phyloP scores from a whole-genome alignment of 2,329 filamentous ascomycete species.

The Xylogone sp. region DNA sequence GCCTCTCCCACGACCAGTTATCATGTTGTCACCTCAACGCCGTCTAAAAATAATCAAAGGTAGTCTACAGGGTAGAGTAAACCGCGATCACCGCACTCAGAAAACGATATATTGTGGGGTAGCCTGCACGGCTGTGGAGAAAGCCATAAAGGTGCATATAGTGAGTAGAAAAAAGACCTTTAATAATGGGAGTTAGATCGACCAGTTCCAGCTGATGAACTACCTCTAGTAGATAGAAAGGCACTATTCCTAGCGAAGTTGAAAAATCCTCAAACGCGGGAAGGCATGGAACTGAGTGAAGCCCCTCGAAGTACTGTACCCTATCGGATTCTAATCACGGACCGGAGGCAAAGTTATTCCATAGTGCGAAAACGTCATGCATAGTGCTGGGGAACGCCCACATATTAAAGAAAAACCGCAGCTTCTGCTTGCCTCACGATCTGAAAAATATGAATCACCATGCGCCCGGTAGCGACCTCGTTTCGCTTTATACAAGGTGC shows the following conservation, averaged over 20 bases:
- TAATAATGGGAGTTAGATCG: background rate
- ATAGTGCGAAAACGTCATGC: too few relatives aligned
- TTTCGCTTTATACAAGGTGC: background rate
- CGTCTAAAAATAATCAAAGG: too few relatives aligned
- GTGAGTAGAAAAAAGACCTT: background rate
- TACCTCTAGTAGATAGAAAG: background rate
- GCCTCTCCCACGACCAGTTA: constrained; percentile 46
- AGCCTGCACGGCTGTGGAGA: background rate
- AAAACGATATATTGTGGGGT: background rate
- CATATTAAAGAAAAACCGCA: too few relatives aligned
- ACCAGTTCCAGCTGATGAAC: background rate
- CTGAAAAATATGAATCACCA: background rate
- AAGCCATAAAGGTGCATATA: background rate
- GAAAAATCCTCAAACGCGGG: background rate
- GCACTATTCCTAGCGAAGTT: too few relatives aligned
- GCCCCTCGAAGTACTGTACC: background rate
- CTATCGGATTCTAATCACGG: background rate
- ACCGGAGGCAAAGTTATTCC: background rate
- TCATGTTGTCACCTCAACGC: constrained; percentile 32
- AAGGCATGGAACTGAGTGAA: background rate
- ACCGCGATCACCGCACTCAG: background rate
- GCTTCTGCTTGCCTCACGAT: too few relatives aligned
- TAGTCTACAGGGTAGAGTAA: background rate
- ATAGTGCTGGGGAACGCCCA: too few relatives aligned
- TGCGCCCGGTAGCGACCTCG: background rate